Base-by-base conservation (phyloP, 495 filamentous ascomycete genomes). In the Penicillium arizonense region DNA sequence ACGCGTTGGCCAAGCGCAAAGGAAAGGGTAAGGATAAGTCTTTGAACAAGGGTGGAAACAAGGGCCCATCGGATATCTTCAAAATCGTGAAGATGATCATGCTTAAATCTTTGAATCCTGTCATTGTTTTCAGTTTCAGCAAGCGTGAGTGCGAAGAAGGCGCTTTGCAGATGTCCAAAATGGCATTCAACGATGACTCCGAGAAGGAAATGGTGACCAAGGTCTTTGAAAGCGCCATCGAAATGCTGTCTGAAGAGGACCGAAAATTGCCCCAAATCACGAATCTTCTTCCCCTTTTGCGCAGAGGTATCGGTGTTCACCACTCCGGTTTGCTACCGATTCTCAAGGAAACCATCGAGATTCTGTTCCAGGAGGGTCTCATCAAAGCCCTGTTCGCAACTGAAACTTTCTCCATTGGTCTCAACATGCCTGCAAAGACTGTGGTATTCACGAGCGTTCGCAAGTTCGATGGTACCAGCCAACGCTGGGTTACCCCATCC, bases 51-150 rank as follows among this genome's bases (percentile, higher is more conserved):
- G 92, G 94, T 21, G 88, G 88, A 16, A 83, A 85, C 38, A 82
- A 82, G 37, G 84, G 81, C 1, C 81, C 81, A 8, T 85, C 83
- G 3, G 94, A 98, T 69, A 96, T 98, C 50, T 92, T 89, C 74
- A 96, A 96, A 76, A 94, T 98, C 56, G 89, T 97, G 44, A 89
- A 87, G 65, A 97, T 97, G 95, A 96, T 97, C 58, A 96, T 98
- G 88, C 76, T 89, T 66, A 94, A 91, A 72, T 91, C 86, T 58
- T 90, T 90, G 68, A 96, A 97, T 60, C 94, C 94, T 1, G 95
- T 97, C 59, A 98, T 98, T 62, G 91, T 98, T 36, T 98, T 98
- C 81, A 96, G 89, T 67, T 98, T 98, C 78, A 96, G 91, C 78
- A 98, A 98, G 77, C 82, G 94, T 44, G 90, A 96, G 53, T 96